Percentiles rank a stretch among this genome's conserved stretches.
phyloP scores from a whole-genome alignment of 805 yeast genomes.

The Candida lessepsii region DNA sequence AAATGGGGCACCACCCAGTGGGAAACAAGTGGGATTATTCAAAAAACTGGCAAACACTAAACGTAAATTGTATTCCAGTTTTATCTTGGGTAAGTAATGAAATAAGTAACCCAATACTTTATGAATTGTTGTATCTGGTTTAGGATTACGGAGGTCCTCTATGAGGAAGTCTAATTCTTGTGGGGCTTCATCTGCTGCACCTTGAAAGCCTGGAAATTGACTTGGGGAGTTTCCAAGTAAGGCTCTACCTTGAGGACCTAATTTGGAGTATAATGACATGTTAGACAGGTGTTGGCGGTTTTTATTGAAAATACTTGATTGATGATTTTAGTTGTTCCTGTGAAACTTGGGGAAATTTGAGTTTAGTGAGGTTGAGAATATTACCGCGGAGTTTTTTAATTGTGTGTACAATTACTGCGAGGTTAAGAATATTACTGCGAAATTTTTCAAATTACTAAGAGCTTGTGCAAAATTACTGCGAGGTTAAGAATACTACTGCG shows the following conservation, averaged over 20 bases:
- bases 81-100: slow-evolving; percentile 51
- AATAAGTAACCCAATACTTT: slow-evolving; percentile 46
- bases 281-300: neutral
- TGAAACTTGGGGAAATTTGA: slow-evolving; percentile 1
- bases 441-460: too few species aligned
- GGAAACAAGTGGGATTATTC: slow-evolving; percentile 39
- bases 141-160: slow-evolving; percentile 44
- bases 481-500: too few species aligned
- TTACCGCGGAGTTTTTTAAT: too few species aligned
- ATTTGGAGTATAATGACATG: slow-evolving; percentile 16
- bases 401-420: too few species aligned
- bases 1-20: slow-evolving; percentile 14
- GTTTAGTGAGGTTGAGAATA: too few species aligned
- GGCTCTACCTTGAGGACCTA: slow-evolving; percentile 15
- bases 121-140: slow-evolving; percentile 26
- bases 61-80: slow-evolving; percentile 45
- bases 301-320: neutral
- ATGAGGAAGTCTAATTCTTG: slow-evolving; percentile 50
- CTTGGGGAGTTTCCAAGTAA: neutral
- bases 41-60: slow-evolving; percentile 45
- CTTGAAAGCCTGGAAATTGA: neutral
- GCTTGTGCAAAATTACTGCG: too few species aligned
- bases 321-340: too few species aligned
- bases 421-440: too few species aligned
- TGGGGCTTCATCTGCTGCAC: slow-evolving; percentile 13